Evolutionary conservation across 106 monocot genomes (phyloP), one percentile per base, ranked within the genome.

Genomic region (Dioscorea alata): DNA sequence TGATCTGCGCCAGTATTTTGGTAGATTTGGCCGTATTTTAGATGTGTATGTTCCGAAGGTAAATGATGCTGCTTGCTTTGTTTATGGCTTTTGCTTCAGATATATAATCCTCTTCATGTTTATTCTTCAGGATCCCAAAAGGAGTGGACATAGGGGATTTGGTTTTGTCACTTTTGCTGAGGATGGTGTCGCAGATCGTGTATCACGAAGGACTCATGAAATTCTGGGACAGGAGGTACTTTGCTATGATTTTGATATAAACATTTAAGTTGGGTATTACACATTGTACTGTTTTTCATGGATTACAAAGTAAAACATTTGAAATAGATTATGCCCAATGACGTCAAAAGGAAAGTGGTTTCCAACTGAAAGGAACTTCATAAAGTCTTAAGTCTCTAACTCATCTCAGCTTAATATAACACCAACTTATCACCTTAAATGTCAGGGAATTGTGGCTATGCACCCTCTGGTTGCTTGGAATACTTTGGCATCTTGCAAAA

Each of bases 121-220:
- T 65, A 48, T 66, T 32, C 15, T 65, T 32, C 60, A 97, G 97
- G 92, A 97, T 81, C 97, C 92, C 7, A 97, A 97, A 75, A 92
- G 75, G 81, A 81, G 65, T 61, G 97, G 97, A 13, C 97, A 97
- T 70, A 78, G 97, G 58, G 92, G 97, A 34, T 97, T 97, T 89
- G 97, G 97, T 60, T 97, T 92, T 85, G 92, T 97, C 10, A 97
- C 92, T 34, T 97, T 97, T 87, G 89, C 97, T 69, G 97, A 97
- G 50, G 97, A 92, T 74, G 91, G 89, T 71, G 92, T 86, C n/a
- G 97, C 92, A 48, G 92, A 97, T 70, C 92, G 92, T 58, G 92
- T 97, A 34, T 79, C 89, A 49, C 84, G 97, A 18, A 84, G 97
- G 76, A 84, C 76, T 49, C 97, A 97, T 87, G 97, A 89, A 79